phyloP scores from a whole-genome alignment of 176 grass and related monocot species.

The Aegilops sharonensis region DNA sequence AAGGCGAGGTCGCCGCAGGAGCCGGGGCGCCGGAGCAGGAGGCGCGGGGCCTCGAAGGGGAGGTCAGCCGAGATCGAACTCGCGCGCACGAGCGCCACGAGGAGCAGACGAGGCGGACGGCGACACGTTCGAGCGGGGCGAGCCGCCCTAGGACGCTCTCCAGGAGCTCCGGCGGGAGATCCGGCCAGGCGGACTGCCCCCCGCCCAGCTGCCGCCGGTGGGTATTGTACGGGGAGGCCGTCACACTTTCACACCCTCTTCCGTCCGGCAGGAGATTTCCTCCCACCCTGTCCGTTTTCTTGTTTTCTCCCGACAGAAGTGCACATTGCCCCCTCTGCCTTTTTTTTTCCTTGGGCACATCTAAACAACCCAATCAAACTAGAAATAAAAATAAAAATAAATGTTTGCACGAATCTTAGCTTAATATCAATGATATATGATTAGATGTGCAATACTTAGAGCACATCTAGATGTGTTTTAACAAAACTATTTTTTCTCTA shows the following conservation, averaged over 20 bases:
- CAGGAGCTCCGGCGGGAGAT: conserved; percentile 42
- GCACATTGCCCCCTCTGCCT: no score
- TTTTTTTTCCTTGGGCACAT: no score
- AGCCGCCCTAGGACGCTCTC: conserved; percentile 6
- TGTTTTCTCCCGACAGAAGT: background rate
- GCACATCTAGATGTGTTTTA: no score
- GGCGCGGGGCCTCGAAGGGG: conserved; percentile 41
- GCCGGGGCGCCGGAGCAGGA: conserved; percentile 28
- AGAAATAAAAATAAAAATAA: no score
- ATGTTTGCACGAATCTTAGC: no score
- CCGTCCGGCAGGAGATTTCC: background rate
- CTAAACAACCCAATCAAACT: no score
- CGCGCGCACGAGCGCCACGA: conserved; percentile 38
- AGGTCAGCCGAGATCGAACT: conserved; percentile 5
- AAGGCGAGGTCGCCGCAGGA: conserved; percentile 9
- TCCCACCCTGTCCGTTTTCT: background rate
- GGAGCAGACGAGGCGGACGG: conserved; percentile 33
- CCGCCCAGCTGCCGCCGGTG: background rate
- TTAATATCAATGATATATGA: no score
- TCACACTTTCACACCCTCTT: background rate
- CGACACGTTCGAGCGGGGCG: background rate
- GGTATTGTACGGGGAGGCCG: conserved; percentile 4
- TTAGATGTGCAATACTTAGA: no score
- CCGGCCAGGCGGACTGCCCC: conserved; percentile 1
- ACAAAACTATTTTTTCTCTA: no score